Conservation (phyloP, 257 asterid species). For the Capsicum rhomboideum region DNA sequence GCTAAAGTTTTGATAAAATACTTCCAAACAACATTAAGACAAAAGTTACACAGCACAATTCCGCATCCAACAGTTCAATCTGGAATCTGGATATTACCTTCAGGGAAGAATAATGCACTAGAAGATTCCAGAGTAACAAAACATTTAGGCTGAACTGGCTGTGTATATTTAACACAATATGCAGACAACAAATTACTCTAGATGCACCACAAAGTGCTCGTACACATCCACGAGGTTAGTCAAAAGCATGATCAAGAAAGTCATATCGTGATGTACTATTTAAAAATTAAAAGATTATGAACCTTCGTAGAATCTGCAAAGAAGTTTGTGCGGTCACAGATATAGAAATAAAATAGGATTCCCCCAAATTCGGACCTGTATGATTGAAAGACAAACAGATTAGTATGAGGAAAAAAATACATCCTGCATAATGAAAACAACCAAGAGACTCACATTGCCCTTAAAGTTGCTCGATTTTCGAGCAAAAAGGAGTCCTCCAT, state of each 20-base stretch:
- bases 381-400: conserved; percentile 1
- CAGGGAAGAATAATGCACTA: neutral
- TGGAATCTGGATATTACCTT: neutral
- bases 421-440: neutral
- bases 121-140: neutral
- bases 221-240: neutral
- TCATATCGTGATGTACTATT: neutral
- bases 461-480: conserved; percentile 38
- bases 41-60: neutral
- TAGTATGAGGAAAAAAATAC: neutral
- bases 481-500: conserved; percentile 50
- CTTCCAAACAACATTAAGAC: neutral
- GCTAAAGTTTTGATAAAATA: neutral
- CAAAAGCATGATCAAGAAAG: neutral
- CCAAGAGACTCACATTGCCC: conserved; percentile 34
- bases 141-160: neutral
- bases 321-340: conserved; percentile 79
- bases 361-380: conserved; percentile 94
- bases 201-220: neutral
- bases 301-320: conserved; percentile 90
- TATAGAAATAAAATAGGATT: conserved; percentile 70
- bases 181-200: neutral
- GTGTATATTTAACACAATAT: neutral
- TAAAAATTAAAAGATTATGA: neutral
- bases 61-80: neutral